These are phyloP conservation scores for Poa pratensis DNA, from an alignment of 176 grass and related monocot species.

Conservation along the genomic window DNA sequence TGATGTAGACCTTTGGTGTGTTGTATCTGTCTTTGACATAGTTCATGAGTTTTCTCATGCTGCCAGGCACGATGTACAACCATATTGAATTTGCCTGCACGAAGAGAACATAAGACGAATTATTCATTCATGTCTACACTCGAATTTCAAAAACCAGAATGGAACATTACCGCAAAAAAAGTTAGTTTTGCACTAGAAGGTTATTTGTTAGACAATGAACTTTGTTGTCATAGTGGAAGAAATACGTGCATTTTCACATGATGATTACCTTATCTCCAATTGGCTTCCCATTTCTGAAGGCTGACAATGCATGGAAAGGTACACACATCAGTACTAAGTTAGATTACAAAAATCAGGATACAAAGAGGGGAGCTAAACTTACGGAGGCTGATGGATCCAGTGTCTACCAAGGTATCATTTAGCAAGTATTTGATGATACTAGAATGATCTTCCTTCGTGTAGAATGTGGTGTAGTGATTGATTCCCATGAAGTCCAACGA, in stretches of 20 bases:
- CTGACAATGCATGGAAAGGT: slow-evolving; percentile 32
- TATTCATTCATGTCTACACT: background rate
- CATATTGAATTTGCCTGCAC: slow-evolving; percentile 68
- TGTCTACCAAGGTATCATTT: slow-evolving; percentile 60
- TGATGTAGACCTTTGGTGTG: slow-evolving; percentile 67
- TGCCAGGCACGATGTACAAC: slow-evolving; percentile 75
- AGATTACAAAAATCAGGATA: background rate
- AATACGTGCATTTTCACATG: background rate
- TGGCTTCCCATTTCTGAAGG: slow-evolving; percentile 53
- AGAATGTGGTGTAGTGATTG: slow-evolving; percentile 84
- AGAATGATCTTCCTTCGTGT: slow-evolving; percentile 51
- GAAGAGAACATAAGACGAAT: background rate
- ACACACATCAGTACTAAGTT: background rate
- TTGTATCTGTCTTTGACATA: slow-evolving; percentile 72
- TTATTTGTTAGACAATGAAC: background rate
- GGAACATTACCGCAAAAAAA: background rate
- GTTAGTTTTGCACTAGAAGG: background rate
- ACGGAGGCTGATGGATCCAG: slow-evolving; percentile 59
- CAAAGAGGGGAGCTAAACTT: slow-evolving; percentile 19
- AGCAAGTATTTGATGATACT: slow-evolving; percentile 51
- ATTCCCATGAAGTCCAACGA: slow-evolving; percentile 77
- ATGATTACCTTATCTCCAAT: slow-evolving; percentile 59
- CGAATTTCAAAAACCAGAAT: background rate
- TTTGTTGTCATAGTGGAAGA: background rate
- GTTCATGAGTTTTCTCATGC: slow-evolving; percentile 73